phyloP scores from a whole-genome alignment of 345 rosid species.

The Lumnitzera racemosa region DNA sequence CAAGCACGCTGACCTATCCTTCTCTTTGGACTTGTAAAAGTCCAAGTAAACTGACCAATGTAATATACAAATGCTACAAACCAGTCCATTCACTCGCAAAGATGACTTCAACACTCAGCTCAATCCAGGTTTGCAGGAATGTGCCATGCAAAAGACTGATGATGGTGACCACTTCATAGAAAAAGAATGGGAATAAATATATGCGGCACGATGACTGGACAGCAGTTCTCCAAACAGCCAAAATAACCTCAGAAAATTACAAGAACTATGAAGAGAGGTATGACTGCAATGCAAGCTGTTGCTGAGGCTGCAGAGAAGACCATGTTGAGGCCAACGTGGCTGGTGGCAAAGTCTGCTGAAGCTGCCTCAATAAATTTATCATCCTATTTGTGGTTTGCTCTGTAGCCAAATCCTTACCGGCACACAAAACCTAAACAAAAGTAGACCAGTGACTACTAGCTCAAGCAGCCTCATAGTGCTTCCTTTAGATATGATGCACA shows the following conservation, averaged over 20 bases:
- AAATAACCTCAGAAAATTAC: not conserved
- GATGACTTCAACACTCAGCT: slow-evolving; percentile 30
- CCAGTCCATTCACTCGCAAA: slow-evolving; percentile 18
- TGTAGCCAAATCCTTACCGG: slow-evolving; percentile 84
- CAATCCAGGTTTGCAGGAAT: slow-evolving; percentile 20
- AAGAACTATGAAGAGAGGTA: slow-evolving; percentile 61
- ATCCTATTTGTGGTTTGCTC: slow-evolving; percentile 77
- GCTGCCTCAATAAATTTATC: slow-evolving; percentile 80
- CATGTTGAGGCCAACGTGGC: slow-evolving; percentile 83
- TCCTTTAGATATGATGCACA: no score
- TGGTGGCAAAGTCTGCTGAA: slow-evolving; percentile 90
- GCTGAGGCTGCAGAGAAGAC: slow-evolving; percentile 92
- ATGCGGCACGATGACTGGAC: slow-evolving; percentile 21
- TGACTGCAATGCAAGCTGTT: slow-evolving; percentile 84
- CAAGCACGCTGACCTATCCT: slow-evolving; percentile 11
- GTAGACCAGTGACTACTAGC: not conserved
- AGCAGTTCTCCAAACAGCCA: slow-evolving; percentile 10
- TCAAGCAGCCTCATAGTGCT: not conserved
- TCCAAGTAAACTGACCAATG: slow-evolving; percentile 14
- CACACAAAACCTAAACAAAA: slow-evolving; percentile 58
- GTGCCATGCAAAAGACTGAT: slow-evolving; percentile 24
- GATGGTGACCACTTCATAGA: slow-evolving; percentile 25
- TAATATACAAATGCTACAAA: slow-evolving; percentile 46
- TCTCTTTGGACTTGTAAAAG: slow-evolving; percentile 11
- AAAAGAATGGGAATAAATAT: slow-evolving; percentile 33